Base-by-base conservation (phyloP, 352 stramenopile genomes). In the Pythium dissimile region DNA sequence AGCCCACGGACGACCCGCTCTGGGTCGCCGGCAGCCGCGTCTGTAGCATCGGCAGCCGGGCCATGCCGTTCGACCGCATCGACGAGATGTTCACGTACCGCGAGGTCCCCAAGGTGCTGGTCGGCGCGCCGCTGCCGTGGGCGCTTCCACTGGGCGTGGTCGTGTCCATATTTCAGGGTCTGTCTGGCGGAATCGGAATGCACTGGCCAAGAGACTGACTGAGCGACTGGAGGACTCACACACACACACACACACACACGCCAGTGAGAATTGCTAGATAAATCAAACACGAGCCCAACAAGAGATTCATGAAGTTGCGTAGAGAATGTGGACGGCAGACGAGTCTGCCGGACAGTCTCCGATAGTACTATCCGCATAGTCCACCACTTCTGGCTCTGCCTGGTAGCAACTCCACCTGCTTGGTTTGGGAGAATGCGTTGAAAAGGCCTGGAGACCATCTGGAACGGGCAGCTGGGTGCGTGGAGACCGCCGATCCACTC, bases 21-120 rank as follows among this genome's bases (percentile, higher is more conserved):
- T 42, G 35, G 8, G 34, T 38, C 49, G 49, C 10, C 8, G 49
- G 49, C n/a, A 37, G 16, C 2, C 49, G 49, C 24, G 49, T 56
- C 15, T 56, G 34, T 16, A 56, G 49, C 16, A 24, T 18, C 35
- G 49, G 49, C 9, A 56, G 49, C 13, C 43, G 11, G 2, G 7
- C 43, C 45, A 28, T 11, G 32, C 20, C 18, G 16, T 37, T 37
- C 6, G 27, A 21, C 8, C 49, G 49, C 49, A 30, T 51, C 3
- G 41, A 48, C 3, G 54, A 52, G 35, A 62, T 54, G 45, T 43
- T 43, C 44, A 62, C 28, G 21, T 62, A 62, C 11, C 37, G 34
- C 24, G 47, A 50, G 12, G 23, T 23, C 1, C 27, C 46, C 1
- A 35, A 44, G 5, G 54, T 34, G 28, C 54, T 62, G 12, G 43